Evolutionary conservation across 1,139 yeast genomes (phyloP).

Genomic region (Blastobotrys ciferrii): DNA sequence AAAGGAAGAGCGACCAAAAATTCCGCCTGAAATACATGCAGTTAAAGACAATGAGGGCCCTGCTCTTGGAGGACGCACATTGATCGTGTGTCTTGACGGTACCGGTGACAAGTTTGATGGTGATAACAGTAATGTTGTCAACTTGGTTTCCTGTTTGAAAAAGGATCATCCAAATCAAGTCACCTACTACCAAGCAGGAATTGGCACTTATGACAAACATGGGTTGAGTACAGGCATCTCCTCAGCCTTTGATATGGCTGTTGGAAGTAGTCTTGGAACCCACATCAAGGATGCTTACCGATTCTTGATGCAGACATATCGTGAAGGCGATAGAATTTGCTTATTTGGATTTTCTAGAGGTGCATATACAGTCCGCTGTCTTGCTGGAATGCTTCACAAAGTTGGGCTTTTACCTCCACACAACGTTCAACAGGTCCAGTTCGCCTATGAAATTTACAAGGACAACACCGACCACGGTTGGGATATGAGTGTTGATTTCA

Average conservation of each 20-base stretch:
- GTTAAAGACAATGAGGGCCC: conserved; percentile 6
- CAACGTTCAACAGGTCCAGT: conserved; percentile 15
- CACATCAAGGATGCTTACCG: conserved; percentile 42
- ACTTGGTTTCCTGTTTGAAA: conserved; percentile 35
- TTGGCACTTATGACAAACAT: conserved; percentile 35
- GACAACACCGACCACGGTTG: conserved; percentile 14
- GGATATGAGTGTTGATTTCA: conserved; percentile 14
- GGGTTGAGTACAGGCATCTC: conserved; percentile 19
- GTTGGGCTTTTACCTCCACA: conserved; percentile 16
- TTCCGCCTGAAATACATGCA: conserved; percentile 9
- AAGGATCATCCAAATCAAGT: conserved; percentile 34
- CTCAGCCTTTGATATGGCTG: conserved; percentile 33
- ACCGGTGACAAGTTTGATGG: conserved; percentile 40
- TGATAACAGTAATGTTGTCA: conserved; percentile 39
- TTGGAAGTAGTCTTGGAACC: conserved; percentile 37
- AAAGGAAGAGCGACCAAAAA: conserved; percentile 1
- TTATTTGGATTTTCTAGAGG: conserved; percentile 43
- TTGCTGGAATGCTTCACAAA: conserved; percentile 42
- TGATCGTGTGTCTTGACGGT: conserved; percentile 41
- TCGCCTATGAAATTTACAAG: conserved; percentile 19
- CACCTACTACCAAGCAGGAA: conserved; percentile 43
- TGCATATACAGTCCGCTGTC: conserved; percentile 41
- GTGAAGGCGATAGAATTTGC: conserved; percentile 37
- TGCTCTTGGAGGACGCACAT: conserved; percentile 9
- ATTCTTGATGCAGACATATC: conserved; percentile 35